A percentile compares a stretch with the other conserved stretches of the same genome.
phyloP scores from a whole-genome alignment of 495 filamentous ascomycete genomes.

The Penicillium alfredii region DNA sequence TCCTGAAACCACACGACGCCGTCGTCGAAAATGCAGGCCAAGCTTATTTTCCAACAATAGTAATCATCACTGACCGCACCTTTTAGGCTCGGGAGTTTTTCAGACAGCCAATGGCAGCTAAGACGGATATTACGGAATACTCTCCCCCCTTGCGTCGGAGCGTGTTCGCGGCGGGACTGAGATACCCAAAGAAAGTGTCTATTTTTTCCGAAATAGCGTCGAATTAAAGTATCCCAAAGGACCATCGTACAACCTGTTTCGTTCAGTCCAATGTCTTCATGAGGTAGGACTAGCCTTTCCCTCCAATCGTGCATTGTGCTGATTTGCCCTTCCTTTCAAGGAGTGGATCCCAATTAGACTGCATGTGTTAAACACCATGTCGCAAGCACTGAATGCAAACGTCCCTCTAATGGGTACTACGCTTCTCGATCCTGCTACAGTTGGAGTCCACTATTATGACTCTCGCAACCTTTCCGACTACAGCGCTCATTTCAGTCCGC shows the following conservation, averaged over 20 bases:
- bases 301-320: no score
- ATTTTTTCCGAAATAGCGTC: no score
- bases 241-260: no score
- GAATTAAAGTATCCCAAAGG: no score
- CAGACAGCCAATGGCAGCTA: not conserved
- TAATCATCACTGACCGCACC: not conserved
- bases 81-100: slow-evolving; percentile 1
- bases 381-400: no score
- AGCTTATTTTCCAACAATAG: not conserved
- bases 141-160: slow-evolving; percentile 1
- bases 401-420: slow-evolving; percentile 1
- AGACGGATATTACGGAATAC: slow-evolving; percentile 1
- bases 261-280: no score
- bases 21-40: not conserved
- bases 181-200: slow-evolving; percentile 1
- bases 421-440: slow-evolving; percentile 1
- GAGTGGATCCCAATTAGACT: no score
- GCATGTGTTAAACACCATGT: no score
- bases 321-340: no score
- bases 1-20: slow-evolving; percentile 1
- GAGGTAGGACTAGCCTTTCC: no score
- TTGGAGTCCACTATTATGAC: slow-evolving; percentile 1
- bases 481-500: slow-evolving; percentile 1
- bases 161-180: slow-evolving; percentile 1
- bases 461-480: not conserved